Evolutionary conservation across 306 rosid species (phyloP).

Genomic region (Dalbergia cultrata): DNA sequence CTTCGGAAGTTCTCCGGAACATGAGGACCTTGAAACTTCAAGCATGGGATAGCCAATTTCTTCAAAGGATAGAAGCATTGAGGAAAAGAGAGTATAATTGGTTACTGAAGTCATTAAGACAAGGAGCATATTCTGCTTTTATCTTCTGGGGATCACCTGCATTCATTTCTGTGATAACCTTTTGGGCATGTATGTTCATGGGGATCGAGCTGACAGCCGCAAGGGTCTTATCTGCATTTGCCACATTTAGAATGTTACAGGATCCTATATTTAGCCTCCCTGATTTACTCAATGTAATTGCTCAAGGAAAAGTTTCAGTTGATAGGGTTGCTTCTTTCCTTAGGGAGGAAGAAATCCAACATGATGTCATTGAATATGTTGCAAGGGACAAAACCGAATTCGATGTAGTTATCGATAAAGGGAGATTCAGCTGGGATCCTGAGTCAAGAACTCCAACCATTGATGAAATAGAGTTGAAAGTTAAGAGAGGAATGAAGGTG

Average conservation of each 20-base stretch:
- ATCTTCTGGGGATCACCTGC: slow-evolving; percentile 95
- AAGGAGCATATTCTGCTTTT: slow-evolving; percentile 63
- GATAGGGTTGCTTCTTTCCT: slow-evolving; percentile 85
- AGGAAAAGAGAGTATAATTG: slow-evolving; percentile 73
- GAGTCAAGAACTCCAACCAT: slow-evolving; percentile 68
- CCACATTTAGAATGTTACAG: slow-evolving; percentile 92
- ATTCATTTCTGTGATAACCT: slow-evolving; percentile 83
- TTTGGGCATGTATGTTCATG: slow-evolving; percentile 76
- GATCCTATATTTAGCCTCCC: slow-evolving; percentile 92
- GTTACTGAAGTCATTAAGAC: slow-evolving; percentile 75
- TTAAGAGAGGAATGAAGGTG: slow-evolving; percentile 94
- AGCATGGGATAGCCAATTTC: slow-evolving; percentile 91
- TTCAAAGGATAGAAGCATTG: slow-evolving; percentile 62
- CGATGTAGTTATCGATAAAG: slow-evolving; percentile 69
- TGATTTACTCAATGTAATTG: slow-evolving; percentile 80
- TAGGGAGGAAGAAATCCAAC: slow-evolving; percentile 81
- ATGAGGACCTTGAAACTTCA: slow-evolving; percentile 93
- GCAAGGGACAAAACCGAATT: slow-evolving; percentile 67
- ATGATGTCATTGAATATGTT: slow-evolving; percentile 67
- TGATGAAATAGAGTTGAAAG: slow-evolving; percentile 69
- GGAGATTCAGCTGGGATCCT: slow-evolving; percentile 89
- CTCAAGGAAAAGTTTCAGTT: slow-evolving; percentile 92
- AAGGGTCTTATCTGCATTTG: slow-evolving; percentile 87
- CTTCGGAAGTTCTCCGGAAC: slow-evolving; percentile 83
- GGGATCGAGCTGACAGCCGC: slow-evolving; percentile 93